Percentiles rank a stretch among this genome's conserved stretches.
Evolutionary conservation across 2,329 filamentous ascomycete species (phyloP).

Genomic region (Fusarium floridanum): DNA sequence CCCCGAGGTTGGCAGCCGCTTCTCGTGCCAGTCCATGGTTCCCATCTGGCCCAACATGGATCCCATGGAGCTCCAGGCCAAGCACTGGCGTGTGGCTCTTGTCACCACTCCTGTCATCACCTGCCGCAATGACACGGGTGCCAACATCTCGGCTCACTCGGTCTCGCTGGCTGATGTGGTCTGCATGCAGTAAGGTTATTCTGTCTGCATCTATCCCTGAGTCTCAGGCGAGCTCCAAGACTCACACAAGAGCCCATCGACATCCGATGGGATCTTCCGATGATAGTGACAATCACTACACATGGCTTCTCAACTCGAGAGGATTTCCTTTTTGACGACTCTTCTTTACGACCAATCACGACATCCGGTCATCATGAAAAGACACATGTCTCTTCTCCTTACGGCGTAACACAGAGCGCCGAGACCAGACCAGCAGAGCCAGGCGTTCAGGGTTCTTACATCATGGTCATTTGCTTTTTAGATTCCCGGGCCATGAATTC

Average conservation of each 20-base stretch:
- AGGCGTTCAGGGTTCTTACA: slow-evolving; percentile 17
- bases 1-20: slow-evolving; percentile 63
- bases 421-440: not conserved
- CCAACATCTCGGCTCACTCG: slow-evolving; percentile 59
- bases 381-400: slow-evolving; percentile 3
- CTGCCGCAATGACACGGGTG: slow-evolving; percentile 64
- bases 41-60: slow-evolving; percentile 59
- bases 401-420: slow-evolving; percentile 4
- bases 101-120: slow-evolving; percentile 68
- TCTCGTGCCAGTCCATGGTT: slow-evolving; percentile 62
- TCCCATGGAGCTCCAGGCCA: slow-evolving; percentile 60
- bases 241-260: not conserved
- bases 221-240: not conserved
- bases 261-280: not conserved
- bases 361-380: not conserved
- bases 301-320: slow-evolving; percentile 14
- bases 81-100: slow-evolving; percentile 66
- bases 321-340: slow-evolving; percentile 12
- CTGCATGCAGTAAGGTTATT: slow-evolving; percentile 57
- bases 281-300: slow-evolving; percentile 17
- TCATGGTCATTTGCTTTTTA: slow-evolving; percentile 22
- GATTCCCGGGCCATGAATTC: slow-evolving; percentile 11
- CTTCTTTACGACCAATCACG: not conserved
- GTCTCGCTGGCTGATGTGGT: slow-evolving; percentile 62
- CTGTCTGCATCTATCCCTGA: not conserved